Evolutionary conservation across 176 grass and related monocot genomes (phyloP).

Genomic region (Rhynchospora tenuis): DNA sequence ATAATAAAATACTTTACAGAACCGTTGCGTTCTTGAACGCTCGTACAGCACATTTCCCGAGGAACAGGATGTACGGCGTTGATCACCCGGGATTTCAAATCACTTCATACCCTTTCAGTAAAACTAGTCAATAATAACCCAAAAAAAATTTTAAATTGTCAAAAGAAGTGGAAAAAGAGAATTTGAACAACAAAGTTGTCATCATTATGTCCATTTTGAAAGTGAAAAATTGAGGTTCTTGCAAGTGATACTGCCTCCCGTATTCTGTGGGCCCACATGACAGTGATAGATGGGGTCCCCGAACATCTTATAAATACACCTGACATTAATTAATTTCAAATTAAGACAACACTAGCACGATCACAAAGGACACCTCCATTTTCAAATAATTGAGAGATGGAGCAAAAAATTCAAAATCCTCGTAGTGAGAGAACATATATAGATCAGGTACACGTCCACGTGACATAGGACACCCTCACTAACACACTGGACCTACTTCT

Average conservation of each 20-base stretch:
- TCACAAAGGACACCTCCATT: not conserved
- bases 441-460: not conserved
- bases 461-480: too few relatives aligned
- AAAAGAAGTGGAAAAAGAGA: not conserved
- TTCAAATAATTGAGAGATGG: not conserved
- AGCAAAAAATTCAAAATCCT: slow-evolving; percentile 4
- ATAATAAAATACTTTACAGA: not conserved
- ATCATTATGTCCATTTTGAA: not conserved
- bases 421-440: not conserved
- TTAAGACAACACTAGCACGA: not conserved
- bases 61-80: not conserved
- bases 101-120: not conserved
- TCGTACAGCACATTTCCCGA: not conserved
- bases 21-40: not conserved
- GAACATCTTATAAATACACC: not conserved
- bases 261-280: not conserved
- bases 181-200: not conserved
- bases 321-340: not conserved
- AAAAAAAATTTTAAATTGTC: not conserved
- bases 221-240: not conserved
- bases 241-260: too few relatives aligned
- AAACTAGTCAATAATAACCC: not conserved
- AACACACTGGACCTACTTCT: not conserved
- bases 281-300: not conserved
- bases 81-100: slow-evolving; percentile 7